phyloP scores from a whole-genome alignment of 1,139 yeast genomes.

The Blastobotrys petasosporus region DNA sequence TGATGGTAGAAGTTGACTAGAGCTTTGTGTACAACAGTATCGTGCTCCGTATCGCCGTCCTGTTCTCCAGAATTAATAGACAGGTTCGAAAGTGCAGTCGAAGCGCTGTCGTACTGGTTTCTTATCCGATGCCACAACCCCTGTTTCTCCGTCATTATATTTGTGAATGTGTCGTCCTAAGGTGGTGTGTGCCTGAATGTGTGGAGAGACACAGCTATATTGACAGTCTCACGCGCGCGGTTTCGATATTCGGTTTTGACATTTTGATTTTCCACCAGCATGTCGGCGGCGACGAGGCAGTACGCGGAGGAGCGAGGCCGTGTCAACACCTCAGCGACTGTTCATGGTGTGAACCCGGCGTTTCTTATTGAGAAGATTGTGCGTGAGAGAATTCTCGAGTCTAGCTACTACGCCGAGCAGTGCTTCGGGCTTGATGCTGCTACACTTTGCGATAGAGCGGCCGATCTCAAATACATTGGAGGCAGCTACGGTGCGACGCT shows the following conservation, averaged over 20 bases:
- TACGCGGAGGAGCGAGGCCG: constrained; percentile 33
- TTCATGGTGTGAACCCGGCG: constrained; percentile 47
- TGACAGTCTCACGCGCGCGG: not conserved
- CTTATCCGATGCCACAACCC: constrained; percentile 24
- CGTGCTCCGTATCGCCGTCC: constrained; percentile 32
- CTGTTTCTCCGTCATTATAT: constrained; percentile 8
- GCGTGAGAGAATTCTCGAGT: constrained; percentile 61
- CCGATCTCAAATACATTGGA: constrained; percentile 39
- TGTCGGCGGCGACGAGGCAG: not conserved
- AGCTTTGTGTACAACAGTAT: constrained; percentile 34
- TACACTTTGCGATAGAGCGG: constrained; percentile 44
- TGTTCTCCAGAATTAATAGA: constrained; percentile 28
- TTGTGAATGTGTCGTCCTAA: too few species aligned
- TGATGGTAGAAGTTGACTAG: constrained; percentile 29
- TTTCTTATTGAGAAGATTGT: constrained; percentile 59
- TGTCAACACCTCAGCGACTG: constrained; percentile 29
- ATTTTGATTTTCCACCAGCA: not conserved
- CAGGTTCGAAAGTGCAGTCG: constrained; percentile 24
- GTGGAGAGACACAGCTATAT: too few species aligned
- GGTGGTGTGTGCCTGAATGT: not conserved
- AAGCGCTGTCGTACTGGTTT: constrained; percentile 24
- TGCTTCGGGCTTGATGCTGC: constrained; percentile 54
- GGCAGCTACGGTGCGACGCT: constrained; percentile 43
- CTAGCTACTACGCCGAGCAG: constrained; percentile 61
- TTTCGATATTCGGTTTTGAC: not conserved